Base-by-base conservation (phyloP, 345 rosid species). In the Corchorus olitorius region DNA sequence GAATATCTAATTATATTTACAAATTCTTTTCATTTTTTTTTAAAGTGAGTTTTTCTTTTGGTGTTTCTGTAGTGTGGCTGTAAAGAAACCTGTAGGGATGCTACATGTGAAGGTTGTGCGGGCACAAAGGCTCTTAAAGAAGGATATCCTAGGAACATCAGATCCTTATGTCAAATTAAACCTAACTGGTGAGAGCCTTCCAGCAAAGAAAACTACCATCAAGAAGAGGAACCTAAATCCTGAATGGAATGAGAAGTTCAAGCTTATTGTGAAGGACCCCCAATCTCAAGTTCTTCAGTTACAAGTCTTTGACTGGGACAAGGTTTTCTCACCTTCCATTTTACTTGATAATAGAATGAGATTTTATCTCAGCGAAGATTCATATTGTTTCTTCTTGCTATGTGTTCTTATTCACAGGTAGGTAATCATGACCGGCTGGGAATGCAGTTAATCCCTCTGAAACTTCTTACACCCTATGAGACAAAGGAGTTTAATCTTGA, bases 271-370 rank as follows among this genome's bases (percentile, higher is more conserved):
- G 22, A 90, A 86, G 82, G 94, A 92, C 20, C 92, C 91, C 34
- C 48, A 49, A 14, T 68, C 89, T 75, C 97, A 92, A 88, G 87
- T 78, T 65, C 94, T 92, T 70, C 87, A 88, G 48, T 49, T 92
- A 34, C 85, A 88, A 85, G 94, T 92, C 78, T 88, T 82, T 50
- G 97, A 92, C 73, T 92, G 97, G 97, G 94, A 92, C 86, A 90
- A 92, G 94, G 97, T 92, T 74, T 70, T 37, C 72, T 48, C 39
- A 22, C 14, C 8, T 49, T n/a, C 37, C 4, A 9, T 8, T 52
- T 39, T 35, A 37, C 60, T 48, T 77, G 19, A 59, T 37, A 19
- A 8, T 35, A 62, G 69, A 48, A 43, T 8, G 3, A 54, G 56
- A 39, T n/a, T 53, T 20, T 67, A 22, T 76, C 13, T 56, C 60